A percentile compares a stretch with the other conserved stretches of the same genome.
Evolutionary conservation across 352 stramenopile species (phyloP).

Genomic region (Saprolegnia diclina): DNA sequence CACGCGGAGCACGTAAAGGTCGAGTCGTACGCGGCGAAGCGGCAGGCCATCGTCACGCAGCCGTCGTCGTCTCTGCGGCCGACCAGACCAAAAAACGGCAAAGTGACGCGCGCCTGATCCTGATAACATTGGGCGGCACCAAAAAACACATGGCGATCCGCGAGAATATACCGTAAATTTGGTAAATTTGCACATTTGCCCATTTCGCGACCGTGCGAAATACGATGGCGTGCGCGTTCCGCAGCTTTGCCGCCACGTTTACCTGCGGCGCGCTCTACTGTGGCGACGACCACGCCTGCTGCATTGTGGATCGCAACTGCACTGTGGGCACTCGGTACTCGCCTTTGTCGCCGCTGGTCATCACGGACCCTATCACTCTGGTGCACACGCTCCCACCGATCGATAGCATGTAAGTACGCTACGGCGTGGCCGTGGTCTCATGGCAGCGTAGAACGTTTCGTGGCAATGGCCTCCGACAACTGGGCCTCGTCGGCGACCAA

Average conservation of each 20-base stretch:
- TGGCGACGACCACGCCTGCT: neutral
- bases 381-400: neutral
- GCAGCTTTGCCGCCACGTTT: neutral
- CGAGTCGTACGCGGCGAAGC: neutral
- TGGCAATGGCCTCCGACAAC: neutral
- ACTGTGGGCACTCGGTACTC: neutral
- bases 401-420: neutral
- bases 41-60: neutral
- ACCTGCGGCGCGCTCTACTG: neutral
- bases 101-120: neutral
- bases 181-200: too few relatives aligned
- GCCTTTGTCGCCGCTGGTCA: neutral
- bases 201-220: too few relatives aligned
- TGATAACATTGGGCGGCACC: neutral
- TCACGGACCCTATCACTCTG: neutral
- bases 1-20: neutral
- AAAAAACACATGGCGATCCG: neutral
- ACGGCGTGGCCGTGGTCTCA: neutral
- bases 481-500: neutral
- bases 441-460: neutral
- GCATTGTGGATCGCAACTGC: neutral
- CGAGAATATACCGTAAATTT: too few relatives aligned
- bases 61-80: too few relatives aligned
- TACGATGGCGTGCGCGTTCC: neutral
- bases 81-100: neutral